Base-by-base conservation (phyloP, 2,329 filamentous ascomycete species). In the Phialocephala sp. region DNA sequence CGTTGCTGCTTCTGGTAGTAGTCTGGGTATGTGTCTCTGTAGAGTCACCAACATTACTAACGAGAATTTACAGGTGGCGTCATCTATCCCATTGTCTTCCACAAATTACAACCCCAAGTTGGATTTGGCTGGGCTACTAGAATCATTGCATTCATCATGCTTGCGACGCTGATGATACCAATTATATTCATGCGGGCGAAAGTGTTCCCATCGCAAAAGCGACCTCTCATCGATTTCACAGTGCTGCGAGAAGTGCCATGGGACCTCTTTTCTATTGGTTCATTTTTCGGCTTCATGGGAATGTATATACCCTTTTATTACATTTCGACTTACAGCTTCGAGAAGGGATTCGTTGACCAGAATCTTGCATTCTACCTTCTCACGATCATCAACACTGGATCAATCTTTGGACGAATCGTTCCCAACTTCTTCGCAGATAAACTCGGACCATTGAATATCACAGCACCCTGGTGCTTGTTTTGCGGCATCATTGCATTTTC, bases 261-360 rank as follows among this genome's bases (percentile, higher is more conserved):
- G 36, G 64, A 63, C 24, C 59, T 70, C 4, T 69, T 70, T 27
- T 59, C 36, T 2, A 18, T 70, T 15, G 66, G 68, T 14, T 32
- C 47, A 12, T 70, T 72, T 45, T 69, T 73, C 36, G 70, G 62
- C 0, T 70, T 72, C 73, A 77, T 80, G 62, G 84, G 84, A 36
- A 80, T 84, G 65, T 86, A 85, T 71, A 73, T 86, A 12, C 84
- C 85, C 0, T 81, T 83, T 66, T 82, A 80, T 68, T 87, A 81
- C 63, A 73, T 75, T 27, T 59, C 78, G 24, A 67, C 57, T 9
- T 73, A 71, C 32, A 55, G 57, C 20, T 32, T 67, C 22, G 65
- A 70, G 12, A 66, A 75, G 1, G 66, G 57, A 24, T 68, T 69
- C 72, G 72, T 63, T 62, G 84, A 79, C 52, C 82, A 76, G 69